Conservation (phyloP, 2,329 filamentous ascomycete species). For the Ophiocordyceps unilateralis region DNA sequence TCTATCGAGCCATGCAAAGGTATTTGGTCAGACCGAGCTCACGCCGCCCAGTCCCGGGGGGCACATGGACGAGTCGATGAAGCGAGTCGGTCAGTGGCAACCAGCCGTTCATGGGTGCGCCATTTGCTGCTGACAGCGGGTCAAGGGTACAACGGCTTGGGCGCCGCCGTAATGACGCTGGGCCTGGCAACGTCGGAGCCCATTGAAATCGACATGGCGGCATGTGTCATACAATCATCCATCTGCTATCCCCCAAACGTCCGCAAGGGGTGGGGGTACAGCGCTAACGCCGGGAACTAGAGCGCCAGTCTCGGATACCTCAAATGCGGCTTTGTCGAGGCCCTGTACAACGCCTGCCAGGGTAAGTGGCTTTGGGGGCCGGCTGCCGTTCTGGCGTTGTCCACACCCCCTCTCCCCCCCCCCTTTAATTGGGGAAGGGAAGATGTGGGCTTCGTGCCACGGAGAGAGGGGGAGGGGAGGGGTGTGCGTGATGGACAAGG, state of each 20-base stretch:
- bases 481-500: neutral
- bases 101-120: slow-evolving; percentile 1
- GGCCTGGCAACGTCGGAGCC: slow-evolving; percentile 36
- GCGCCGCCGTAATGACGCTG: slow-evolving; percentile 45
- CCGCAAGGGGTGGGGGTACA: neutral
- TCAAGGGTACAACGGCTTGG: slow-evolving; percentile 58
- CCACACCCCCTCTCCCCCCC: too few relatives aligned
- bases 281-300: slow-evolving; percentile 18
- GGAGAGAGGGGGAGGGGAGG: slow-evolving; percentile 2
- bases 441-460: neutral
- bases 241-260: neutral
- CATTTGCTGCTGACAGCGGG: slow-evolving; percentile 2
- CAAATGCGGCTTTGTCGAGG: slow-evolving; percentile 46
- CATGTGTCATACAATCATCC: slow-evolving; percentile 17
- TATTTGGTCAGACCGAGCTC: slow-evolving; percentile 1
- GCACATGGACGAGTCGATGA: slow-evolving; percentile 12
- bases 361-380: slow-evolving; percentile 18
- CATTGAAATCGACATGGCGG: slow-evolving; percentile 57
- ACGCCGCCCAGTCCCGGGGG: slow-evolving; percentile 16
- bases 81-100: slow-evolving; percentile 13
- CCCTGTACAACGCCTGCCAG: slow-evolving; percentile 36
- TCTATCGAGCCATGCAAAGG: neutral
- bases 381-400: neutral
- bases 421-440: too few relatives aligned
- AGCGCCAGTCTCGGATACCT: slow-evolving; percentile 70